phyloP scores from a whole-genome alignment of 257 asterid species.

The Solanum tacnaense region DNA sequence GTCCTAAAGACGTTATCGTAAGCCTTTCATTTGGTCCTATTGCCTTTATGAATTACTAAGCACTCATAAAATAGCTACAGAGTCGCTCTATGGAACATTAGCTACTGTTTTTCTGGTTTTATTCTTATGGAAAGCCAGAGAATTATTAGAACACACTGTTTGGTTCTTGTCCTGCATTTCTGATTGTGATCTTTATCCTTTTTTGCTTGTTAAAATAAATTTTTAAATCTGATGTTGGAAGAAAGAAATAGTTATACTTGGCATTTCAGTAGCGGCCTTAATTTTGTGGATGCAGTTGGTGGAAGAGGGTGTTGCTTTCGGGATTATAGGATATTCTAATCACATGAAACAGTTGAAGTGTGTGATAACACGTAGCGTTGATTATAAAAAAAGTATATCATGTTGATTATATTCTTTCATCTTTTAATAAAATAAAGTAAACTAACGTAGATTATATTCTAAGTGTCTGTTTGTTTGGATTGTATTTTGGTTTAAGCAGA shows the following conservation, averaged over 20 bases:
- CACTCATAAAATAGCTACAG: neutral
- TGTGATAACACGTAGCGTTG: neutral
- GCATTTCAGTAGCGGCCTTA: neutral
- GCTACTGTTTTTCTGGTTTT: neutral
- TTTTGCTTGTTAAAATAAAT: neutral
- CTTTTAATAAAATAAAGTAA: neutral
- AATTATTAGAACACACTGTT: neutral
- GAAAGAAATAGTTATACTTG: neutral
- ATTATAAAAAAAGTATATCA: neutral
- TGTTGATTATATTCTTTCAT: neutral
- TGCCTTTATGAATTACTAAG: neutral
- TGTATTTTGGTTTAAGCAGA: neutral
- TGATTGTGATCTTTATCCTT: neutral
- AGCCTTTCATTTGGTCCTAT: constrained; percentile 16
- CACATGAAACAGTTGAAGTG: neutral
- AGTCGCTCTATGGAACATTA: neutral
- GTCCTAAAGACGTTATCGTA: constrained; percentile 70
- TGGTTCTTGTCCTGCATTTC: neutral
- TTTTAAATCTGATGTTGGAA: neutral
- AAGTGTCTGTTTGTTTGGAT: neutral
- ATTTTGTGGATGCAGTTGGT: neutral
- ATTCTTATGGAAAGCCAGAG: neutral
- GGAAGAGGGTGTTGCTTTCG: neutral
- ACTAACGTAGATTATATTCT: neutral
- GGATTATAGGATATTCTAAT: neutral